Percentiles rank a stretch among this genome's conserved stretches.
Evolutionary conservation across 345 rosid species (phyloP).

Genomic region (Heritiera littoralis): DNA sequence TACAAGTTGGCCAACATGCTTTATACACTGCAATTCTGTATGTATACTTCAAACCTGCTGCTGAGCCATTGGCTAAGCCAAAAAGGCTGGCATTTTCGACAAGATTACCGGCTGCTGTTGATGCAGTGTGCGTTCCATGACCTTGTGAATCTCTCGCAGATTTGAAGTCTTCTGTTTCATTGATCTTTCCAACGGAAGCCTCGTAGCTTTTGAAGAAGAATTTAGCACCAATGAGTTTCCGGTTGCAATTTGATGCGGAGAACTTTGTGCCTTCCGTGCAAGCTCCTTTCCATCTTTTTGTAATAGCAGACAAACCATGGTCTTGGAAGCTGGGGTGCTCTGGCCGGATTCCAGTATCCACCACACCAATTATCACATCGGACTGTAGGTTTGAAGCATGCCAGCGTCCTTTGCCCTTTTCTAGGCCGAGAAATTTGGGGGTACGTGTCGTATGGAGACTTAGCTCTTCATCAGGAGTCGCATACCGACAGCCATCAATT

Average conservation of each 20-base stretch:
- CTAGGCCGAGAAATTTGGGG: conserved; percentile 66
- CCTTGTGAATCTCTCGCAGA: conserved; percentile 75
- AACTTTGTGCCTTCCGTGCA: conserved; percentile 68
- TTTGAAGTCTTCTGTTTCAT: conserved; percentile 41
- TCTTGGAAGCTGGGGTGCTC: conserved; percentile 74
- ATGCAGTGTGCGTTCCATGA: conserved; percentile 87
- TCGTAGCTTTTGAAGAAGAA: conserved; percentile 67
- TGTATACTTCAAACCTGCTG: conserved; percentile 62
- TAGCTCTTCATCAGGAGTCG: conserved; percentile 56
- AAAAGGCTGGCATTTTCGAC: conserved; percentile 47
- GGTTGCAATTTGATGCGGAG: conserved; percentile 59
- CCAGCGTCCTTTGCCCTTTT: conserved; percentile 60
- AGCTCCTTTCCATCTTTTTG: conserved; percentile 68
- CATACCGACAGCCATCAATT: conserved; percentile 57
- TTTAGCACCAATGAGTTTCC: conserved; percentile 75
- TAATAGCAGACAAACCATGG: conserved; percentile 50
- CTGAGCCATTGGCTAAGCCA: conserved; percentile 60
- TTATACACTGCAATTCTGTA: conserved; percentile 75
- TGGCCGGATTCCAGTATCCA: conserved; percentile 81
- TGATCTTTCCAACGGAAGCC: conserved; percentile 45
- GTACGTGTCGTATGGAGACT: conserved; percentile 68
- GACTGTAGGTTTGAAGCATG: conserved; percentile 37
- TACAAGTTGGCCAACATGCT: conserved; percentile 62
- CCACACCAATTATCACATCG: conserved; percentile 65
- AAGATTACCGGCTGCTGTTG: conserved; percentile 67